These are phyloP conservation scores for Trichoderma polysporum DNA, from an alignment of 2,329 filamentous ascomycete genomes.

Conservation along the genomic window DNA sequence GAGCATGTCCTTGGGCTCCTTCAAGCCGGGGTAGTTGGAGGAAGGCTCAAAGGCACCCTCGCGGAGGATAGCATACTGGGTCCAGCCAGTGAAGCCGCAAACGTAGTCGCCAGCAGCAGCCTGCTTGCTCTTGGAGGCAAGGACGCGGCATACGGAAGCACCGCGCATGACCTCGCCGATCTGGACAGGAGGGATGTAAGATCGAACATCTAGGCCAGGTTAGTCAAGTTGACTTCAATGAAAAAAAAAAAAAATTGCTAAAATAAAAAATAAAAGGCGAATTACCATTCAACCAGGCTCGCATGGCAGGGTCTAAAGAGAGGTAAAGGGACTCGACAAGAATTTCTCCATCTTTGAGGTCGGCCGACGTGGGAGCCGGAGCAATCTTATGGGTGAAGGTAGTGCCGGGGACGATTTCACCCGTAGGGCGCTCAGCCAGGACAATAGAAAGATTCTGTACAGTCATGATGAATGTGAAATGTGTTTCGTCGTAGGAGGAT, in stretches of 20 bases:
- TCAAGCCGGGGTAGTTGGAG: conserved; percentile 41
- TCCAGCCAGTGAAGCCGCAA: conserved; percentile 59
- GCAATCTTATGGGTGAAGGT: conserved; percentile 59
- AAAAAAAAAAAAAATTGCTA: neutral
- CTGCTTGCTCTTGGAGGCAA: conserved; percentile 57
- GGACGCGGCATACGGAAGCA: conserved; percentile 56
- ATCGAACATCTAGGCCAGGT: conserved; percentile 40
- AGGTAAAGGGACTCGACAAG: conserved; percentile 63
- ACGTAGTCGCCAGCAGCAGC: conserved; percentile 60
- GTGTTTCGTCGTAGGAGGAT: neutral
- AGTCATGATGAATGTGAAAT: conserved; percentile 36
- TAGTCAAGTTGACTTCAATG: neutral
- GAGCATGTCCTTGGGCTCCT: conserved; percentile 57
- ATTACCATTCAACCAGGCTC: conserved; percentile 64
- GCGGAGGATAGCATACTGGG: conserved; percentile 60
- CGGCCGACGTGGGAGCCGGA: conserved; percentile 49
- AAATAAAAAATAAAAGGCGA: no score
- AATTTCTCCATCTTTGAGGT: conserved; percentile 64
- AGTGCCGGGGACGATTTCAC: conserved; percentile 60
- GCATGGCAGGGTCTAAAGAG: conserved; percentile 74
- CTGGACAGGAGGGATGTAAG: conserved; percentile 68
- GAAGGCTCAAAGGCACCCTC: conserved; percentile 50
- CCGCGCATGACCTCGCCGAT: conserved; percentile 70
- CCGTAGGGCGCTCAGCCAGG: conserved; percentile 63
- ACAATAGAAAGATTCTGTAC: conserved; percentile 52